phyloP scores from a whole-genome alignment of 2,329 filamentous ascomycete species.

The Elsinoe ampelina region DNA sequence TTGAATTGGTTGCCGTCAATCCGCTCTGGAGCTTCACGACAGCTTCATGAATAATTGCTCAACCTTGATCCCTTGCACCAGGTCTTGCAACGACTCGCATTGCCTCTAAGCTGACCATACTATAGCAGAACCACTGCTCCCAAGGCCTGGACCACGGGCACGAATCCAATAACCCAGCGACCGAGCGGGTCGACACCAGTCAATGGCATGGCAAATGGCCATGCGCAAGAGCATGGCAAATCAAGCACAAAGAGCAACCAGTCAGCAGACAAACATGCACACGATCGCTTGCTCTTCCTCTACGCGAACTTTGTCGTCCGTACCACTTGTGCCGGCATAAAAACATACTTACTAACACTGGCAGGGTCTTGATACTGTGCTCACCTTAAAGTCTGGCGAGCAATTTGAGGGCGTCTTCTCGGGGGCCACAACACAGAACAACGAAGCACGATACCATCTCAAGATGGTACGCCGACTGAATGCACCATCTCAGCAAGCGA shows the following conservation, averaged over 20 bases:
- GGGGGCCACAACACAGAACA: constrained; percentile 42
- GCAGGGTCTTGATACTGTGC: constrained; percentile 46
- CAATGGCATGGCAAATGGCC: constrained; percentile 44
- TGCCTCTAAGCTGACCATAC: background rate
- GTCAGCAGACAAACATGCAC: constrained; percentile 48
- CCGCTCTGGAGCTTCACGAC: background rate
- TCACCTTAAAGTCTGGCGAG: constrained; percentile 53
- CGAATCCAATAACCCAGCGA: constrained; percentile 53
- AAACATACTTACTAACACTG: background rate
- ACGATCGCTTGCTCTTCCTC: constrained; percentile 51
- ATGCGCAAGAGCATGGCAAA: constrained; percentile 17
- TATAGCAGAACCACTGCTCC: constrained; percentile 44
- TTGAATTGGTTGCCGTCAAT: background rate
- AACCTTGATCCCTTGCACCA: too few species aligned
- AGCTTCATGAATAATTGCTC: background rate
- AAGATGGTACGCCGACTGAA: constrained; percentile 55
- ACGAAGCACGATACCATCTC: constrained; percentile 47
- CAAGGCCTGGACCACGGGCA: constrained; percentile 53
- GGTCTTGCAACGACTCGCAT: background rate
- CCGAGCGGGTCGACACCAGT: constrained; percentile 38
- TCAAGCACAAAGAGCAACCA: constrained; percentile 36
- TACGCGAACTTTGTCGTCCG: constrained; percentile 51
- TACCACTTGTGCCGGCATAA: constrained; percentile 13
- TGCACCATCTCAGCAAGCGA: constrained; percentile 33
- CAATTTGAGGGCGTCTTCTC: constrained; percentile 54